Conservation (phyloP, 2,329 filamentous ascomycete genomes). For the Diaporthe australafricana region DNA sequence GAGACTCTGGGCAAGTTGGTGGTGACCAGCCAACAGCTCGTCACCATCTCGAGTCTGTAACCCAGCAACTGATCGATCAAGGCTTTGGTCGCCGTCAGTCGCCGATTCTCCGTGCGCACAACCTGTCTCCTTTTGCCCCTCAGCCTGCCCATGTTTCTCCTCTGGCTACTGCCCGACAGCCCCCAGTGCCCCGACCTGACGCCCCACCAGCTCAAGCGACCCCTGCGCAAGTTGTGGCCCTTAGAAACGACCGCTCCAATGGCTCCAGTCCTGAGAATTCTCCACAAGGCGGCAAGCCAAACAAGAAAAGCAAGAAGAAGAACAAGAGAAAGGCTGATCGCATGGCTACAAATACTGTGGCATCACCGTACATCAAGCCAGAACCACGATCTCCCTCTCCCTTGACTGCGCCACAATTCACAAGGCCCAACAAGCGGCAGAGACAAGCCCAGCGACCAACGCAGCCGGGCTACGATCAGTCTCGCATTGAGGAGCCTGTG, state of each 20-base stretch:
- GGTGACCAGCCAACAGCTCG: slow-evolving; percentile 44
- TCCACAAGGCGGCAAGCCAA: slow-evolving; percentile 62
- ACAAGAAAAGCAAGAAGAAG: slow-evolving; percentile 62
- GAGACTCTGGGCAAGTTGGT: slow-evolving; percentile 53
- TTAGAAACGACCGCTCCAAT: slow-evolving; percentile 62
- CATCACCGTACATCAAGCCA: slow-evolving; percentile 69
- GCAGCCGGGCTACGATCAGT: slow-evolving; percentile 49
- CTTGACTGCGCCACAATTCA: slow-evolving; percentile 62
- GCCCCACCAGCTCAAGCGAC: slow-evolving; percentile 50
- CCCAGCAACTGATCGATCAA: slow-evolving; percentile 52
- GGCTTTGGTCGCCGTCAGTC: slow-evolving; percentile 60
- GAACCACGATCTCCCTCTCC: slow-evolving; percentile 75
- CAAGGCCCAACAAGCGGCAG: slow-evolving; percentile 68
- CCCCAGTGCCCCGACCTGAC: slow-evolving; percentile 46
- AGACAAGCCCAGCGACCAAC: slow-evolving; percentile 59
- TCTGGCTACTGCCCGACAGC: slow-evolving; percentile 59
- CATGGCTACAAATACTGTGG: slow-evolving; percentile 59
- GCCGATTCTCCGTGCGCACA: slow-evolving; percentile 78
- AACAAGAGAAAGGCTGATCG: slow-evolving; percentile 65
- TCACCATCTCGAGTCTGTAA: slow-evolving; percentile 45
- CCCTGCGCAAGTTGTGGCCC: slow-evolving; percentile 66
- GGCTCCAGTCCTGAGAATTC: slow-evolving; percentile 71
- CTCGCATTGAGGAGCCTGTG: slow-evolving; percentile 53
- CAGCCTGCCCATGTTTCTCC: slow-evolving; percentile 78
- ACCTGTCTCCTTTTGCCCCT: slow-evolving; percentile 79